A percentile compares a stretch with the other conserved stretches of the same genome.
phyloP scores from a whole-genome alignment of 208 protist genomes.

The Acanthamoeba triangularis region DNA sequence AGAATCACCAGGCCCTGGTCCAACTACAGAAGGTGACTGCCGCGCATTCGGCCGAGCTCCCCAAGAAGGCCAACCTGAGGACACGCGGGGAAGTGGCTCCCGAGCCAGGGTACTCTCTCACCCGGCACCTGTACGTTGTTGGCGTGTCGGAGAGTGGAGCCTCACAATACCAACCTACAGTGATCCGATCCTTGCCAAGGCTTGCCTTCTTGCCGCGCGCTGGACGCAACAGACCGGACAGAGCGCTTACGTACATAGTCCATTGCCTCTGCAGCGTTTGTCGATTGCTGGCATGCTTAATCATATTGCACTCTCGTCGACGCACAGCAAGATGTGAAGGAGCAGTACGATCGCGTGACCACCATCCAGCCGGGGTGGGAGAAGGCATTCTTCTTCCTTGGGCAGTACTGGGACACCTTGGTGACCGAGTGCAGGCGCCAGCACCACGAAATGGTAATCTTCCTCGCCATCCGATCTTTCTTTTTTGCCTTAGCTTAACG shows the following conservation, averaged over 20 bases:
- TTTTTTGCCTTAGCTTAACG: background rate
- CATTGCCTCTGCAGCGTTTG: background rate
- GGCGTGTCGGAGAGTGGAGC: background rate
- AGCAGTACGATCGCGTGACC: constrained; percentile 91
- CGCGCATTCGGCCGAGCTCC: background rate
- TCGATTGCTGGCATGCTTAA: background rate
- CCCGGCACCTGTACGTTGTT: background rate
- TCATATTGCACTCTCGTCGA: too few species aligned
- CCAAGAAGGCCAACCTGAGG: constrained; percentile 36
- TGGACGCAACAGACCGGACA: constrained; percentile 93
- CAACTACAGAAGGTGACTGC: constrained; percentile 86
- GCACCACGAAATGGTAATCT: constrained; percentile 25
- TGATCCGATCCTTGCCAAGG: constrained; percentile 87
- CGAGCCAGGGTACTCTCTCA: constrained; percentile 44
- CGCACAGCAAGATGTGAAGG: constrained; percentile 91
- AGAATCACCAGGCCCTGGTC: constrained; percentile 92
- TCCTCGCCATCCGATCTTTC: background rate
- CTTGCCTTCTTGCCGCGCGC: constrained; percentile 92
- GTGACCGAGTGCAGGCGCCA: constrained; percentile 78
- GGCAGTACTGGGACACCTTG: constrained; percentile 96
- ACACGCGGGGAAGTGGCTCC: background rate
- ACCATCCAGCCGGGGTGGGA: constrained; percentile 91
- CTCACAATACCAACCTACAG: background rate
- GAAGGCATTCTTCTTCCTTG: constrained; percentile 95
- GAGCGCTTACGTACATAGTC: constrained; percentile 82